Conservation (phyloP, 441 rosid genomes). For the Geranium incanum region DNA sequence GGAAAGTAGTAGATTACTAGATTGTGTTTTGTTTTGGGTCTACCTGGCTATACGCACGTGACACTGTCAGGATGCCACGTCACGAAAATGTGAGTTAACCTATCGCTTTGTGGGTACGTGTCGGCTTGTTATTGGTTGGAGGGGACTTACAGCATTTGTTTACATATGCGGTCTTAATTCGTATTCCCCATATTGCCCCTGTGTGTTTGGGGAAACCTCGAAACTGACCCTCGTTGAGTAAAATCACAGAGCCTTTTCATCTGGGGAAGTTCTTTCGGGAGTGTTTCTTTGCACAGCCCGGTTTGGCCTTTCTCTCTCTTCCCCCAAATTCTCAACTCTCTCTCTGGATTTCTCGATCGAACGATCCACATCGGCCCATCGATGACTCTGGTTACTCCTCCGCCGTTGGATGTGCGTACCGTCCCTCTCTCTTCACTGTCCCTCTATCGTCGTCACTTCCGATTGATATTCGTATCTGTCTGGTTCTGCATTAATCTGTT, state of each 20-base stretch:
- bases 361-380: slow-evolving; percentile 23
- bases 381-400: slow-evolving; percentile 86
- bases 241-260: slow-evolving; percentile 11
- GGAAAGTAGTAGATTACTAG: neutral
- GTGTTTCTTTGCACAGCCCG: slow-evolving; percentile 25
- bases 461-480: neutral
- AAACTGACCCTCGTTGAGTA: slow-evolving; percentile 18
- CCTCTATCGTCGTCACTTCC: neutral
- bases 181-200: slow-evolving; percentile 15
- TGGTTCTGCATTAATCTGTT: neutral
- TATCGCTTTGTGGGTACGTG: neutral
- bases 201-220: neutral
- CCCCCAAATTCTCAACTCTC: slow-evolving; percentile 11
- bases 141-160: neutral
- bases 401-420: slow-evolving; percentile 64
- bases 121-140: slow-evolving; percentile 16
- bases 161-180: neutral
- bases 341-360: slow-evolving; percentile 36
- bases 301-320: slow-evolving; percentile 14
- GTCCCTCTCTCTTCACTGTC: slow-evolving; percentile 13
- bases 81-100: neutral
- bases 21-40: neutral
- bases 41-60: slow-evolving; percentile 23
- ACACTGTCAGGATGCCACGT: slow-evolving; percentile 25
- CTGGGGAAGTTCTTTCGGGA: slow-evolving; percentile 23